Conservation (phyloP, 176 grass and related monocot species). For the Leersia perrieri region DNA sequence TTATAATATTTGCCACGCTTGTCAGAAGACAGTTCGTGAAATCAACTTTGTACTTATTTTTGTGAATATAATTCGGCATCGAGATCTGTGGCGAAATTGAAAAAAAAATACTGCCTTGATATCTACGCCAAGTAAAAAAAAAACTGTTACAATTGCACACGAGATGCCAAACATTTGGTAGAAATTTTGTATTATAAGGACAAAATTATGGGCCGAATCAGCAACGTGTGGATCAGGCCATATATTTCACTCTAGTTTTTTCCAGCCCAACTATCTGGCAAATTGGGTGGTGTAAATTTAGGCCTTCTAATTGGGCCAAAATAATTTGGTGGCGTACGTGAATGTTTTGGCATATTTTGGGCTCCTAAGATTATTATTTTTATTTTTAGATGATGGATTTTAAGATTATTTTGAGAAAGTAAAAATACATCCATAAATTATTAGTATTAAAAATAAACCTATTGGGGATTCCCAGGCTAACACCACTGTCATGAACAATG, state of each 20-base stretch:
- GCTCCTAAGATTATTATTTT: too few species aligned
- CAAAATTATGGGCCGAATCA: too few species aligned
- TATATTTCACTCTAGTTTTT: background rate
- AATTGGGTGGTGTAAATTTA: background rate
- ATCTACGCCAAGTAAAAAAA: background rate
- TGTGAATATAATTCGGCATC: background rate
- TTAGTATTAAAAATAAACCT: background rate
- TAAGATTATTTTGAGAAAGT: background rate
- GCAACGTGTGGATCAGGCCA: too few species aligned
- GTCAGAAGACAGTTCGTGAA: too few species aligned
- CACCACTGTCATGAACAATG: background rate
- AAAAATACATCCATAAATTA: background rate
- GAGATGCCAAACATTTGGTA: background rate
- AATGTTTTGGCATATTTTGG: background rate
- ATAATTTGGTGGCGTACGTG: background rate
- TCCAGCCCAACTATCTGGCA: background rate
- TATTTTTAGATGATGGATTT: too few species aligned
- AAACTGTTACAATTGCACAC: background rate
- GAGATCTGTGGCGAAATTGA: background rate
- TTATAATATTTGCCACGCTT: background rate
- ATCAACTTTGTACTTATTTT: too few species aligned
- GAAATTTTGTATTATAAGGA: background rate
- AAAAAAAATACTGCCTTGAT: background rate
- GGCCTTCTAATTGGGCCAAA: background rate
- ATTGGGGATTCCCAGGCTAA: too few species aligned